Conservation (phyloP, 2,329 filamentous ascomycete species). For the Dothideomycetes sp. region DNA sequence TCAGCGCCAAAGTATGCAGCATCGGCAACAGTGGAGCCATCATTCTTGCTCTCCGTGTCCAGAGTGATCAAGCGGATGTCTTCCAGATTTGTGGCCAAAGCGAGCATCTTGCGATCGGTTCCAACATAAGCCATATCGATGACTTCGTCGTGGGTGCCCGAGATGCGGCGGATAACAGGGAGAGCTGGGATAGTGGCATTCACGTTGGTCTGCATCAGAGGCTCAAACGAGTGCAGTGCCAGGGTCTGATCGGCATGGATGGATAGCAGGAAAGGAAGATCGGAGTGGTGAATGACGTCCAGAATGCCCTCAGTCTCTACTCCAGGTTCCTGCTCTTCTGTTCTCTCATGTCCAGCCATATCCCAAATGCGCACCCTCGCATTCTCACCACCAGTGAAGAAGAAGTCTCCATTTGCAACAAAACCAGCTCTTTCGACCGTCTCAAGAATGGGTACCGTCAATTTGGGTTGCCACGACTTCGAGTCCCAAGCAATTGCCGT, state of each 20-base stretch:
- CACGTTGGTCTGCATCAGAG: conserved; percentile 32
- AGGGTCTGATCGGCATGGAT: conserved; percentile 86
- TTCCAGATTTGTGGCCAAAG: conserved; percentile 90
- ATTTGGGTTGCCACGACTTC: conserved; percentile 70
- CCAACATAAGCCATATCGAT: conserved; percentile 88
- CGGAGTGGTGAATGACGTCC: conserved; percentile 56
- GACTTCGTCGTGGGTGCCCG: conserved; percentile 94
- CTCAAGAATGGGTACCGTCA: conserved; percentile 76
- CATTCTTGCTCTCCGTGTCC: conserved; percentile 25
- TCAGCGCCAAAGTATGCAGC: conserved; percentile 75
- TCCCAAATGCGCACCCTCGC: conserved; percentile 79
- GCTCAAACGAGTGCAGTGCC: conserved; percentile 55
- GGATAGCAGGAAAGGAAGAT: conserved; percentile 63
- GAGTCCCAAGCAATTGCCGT: conserved; percentile 90
- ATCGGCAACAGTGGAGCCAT: conserved; percentile 19
- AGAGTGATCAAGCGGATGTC: conserved; percentile 82
- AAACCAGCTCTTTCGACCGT: conserved; percentile 79
- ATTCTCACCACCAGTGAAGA: conserved; percentile 78
- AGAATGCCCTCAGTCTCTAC: conserved; percentile 60
- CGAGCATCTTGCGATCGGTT: conserved; percentile 69
- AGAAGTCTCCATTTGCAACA: conserved; percentile 57
- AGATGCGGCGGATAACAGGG: conserved; percentile 64
- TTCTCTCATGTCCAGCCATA: conserved; percentile 68
- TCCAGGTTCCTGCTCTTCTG: conserved; percentile 57
- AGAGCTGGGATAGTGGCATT: conserved; percentile 44